Base-by-base conservation (phyloP, 352 stramenopile genomes). In the Peronosclerospora sorghi region DNA sequence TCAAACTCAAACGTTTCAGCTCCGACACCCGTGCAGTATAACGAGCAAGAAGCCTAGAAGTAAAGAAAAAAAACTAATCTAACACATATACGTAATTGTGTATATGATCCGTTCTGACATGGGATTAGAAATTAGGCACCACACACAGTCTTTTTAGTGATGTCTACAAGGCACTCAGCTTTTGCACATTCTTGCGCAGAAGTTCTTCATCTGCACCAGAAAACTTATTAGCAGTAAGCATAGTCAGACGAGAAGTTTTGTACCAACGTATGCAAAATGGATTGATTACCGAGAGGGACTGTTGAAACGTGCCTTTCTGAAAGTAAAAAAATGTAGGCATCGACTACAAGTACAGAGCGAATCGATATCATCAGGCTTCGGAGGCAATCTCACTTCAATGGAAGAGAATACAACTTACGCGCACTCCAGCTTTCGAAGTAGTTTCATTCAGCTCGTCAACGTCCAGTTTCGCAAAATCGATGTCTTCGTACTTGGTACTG, bases 281-380 rank as follows among this genome's bases (percentile, higher is more conserved):
- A 26, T 17, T 18, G 13, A 28, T 12, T 59, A 93, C 80, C 65
- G 75, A 89, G 28, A 93, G 71, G 13, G 71, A 63, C 34, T 77
- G 72, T 59, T 86, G 69, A 10, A 88, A 64, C 35, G 85, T 73
- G 52, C 77, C 80, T 46, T 90, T 63, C 26, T 82, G 61, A 51
- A 90, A 90, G 52, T 81, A 81, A 41, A 79, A 86, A 61, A 93
- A 93, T 36, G 80, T 93, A 13, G 80, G 80, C 80, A 93, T 93
- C 41, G 80, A 89, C 80, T 92, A 27, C 8, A 32, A 20, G 21
- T 29, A 32, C 30, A 28, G 10, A 49, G 21, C 14, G 35, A 23
- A 45, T 26, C 43, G 35, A 34, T 17, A 26, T 37, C 19, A 39
- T 46, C 5, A 50, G 17, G 20, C 20, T 26, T 26, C 3, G 1